Conservation (phyloP, 139 green algal genomes). For the Ostreobium quekettii region DNA sequence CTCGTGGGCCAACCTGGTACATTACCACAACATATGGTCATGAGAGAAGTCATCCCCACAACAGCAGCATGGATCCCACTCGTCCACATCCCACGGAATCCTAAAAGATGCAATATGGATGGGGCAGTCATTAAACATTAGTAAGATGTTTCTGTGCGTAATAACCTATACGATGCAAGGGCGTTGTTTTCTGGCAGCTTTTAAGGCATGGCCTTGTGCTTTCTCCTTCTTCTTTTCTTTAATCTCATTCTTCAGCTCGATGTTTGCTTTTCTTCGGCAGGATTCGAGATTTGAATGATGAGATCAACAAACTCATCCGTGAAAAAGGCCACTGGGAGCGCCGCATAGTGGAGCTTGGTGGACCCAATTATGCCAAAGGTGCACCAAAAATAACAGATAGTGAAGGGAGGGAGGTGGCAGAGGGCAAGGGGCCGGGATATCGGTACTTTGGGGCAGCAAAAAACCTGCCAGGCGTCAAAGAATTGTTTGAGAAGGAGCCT, state of each 20-base stretch:
- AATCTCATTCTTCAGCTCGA: neutral
- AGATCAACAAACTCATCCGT: slow-evolving; percentile 99
- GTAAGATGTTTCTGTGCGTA: no score
- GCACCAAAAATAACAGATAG: slow-evolving; percentile 59
- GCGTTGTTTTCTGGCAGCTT: no score
- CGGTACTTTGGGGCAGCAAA: slow-evolving; percentile 98
- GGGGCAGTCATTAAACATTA: no score
- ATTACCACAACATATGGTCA: no score
- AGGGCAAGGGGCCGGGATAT: slow-evolving; percentile 58
- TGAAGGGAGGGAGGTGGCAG: slow-evolving; percentile 34
- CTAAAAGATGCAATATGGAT: no score
- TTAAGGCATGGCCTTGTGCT: no score
- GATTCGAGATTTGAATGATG: slow-evolving; percentile 96
- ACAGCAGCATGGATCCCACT: no score
- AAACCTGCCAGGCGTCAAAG: slow-evolving; percentile 90
- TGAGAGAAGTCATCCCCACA: no score
- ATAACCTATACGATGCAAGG: no score
- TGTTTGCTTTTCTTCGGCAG: slow-evolving; percentile 31
- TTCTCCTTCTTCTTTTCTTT: no score
- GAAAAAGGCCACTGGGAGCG: slow-evolving; percentile 97
- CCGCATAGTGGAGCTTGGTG: slow-evolving; percentile 91
- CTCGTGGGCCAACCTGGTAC: no score
- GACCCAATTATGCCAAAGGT: slow-evolving; percentile 82
- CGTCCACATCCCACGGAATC: no score
- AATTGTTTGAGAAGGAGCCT: slow-evolving; percentile 92